Evolutionary conservation across 2,329 filamentous ascomycete genomes (phyloP).

Genomic region (Aspergillus sp.): DNA sequence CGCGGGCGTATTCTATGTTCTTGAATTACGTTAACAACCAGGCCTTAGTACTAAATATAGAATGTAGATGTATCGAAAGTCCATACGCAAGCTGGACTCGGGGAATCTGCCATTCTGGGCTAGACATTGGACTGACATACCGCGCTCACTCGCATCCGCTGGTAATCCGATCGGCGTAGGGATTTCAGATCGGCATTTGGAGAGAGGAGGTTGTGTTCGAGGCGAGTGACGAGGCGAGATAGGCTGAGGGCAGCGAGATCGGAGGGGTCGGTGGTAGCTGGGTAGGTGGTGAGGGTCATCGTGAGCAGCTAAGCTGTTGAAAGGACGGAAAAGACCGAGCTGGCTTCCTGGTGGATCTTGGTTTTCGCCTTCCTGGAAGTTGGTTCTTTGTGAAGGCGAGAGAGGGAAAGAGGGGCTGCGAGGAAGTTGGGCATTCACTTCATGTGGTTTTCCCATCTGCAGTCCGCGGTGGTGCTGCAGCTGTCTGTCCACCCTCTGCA

Average conservation of each 20-base stretch:
- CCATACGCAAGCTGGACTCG: background rate
- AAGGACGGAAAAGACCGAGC: background rate
- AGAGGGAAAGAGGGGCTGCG: background rate
- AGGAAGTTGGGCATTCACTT: slow-evolving; percentile 11
- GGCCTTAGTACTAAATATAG: background rate
- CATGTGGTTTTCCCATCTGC: slow-evolving; percentile 4
- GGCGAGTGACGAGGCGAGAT: slow-evolving; percentile 42
- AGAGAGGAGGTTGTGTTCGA: slow-evolving; percentile 46
- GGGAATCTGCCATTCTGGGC: background rate
- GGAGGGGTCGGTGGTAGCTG: slow-evolving; percentile 18
- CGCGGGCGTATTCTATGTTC: slow-evolving; percentile 48
- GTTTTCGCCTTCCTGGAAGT: background rate
- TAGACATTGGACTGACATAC: slow-evolving; percentile 34
- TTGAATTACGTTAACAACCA: slow-evolving; percentile 16
- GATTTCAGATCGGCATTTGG: slow-evolving; percentile 36
- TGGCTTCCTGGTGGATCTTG: background rate
- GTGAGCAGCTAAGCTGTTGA: background rate
- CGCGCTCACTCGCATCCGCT: slow-evolving; percentile 43
- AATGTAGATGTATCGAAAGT: background rate
- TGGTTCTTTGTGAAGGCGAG: background rate
- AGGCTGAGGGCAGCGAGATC: slow-evolving; percentile 40
- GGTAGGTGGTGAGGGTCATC: slow-evolving; percentile 23
- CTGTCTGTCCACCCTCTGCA: background rate
- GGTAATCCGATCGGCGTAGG: slow-evolving; percentile 41
- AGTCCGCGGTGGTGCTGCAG: background rate